Percentiles rank a stretch among this genome's conserved stretches.
phyloP scores from a whole-genome alignment of 2,329 filamentous ascomycete species.

The Aspergillus tubingensis region DNA sequence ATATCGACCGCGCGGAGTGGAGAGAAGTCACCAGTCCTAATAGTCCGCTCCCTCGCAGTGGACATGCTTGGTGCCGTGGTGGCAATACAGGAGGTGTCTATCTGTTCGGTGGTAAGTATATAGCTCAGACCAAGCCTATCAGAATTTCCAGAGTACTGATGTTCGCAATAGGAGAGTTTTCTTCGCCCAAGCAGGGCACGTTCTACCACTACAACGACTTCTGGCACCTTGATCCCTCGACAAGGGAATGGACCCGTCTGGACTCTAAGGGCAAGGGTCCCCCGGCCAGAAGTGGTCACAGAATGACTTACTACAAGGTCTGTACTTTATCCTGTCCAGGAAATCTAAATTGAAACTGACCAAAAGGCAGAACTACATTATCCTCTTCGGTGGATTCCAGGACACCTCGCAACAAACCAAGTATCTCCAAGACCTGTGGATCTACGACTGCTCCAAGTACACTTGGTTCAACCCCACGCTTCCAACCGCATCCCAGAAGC shows the following conservation, averaged over 20 bases:
- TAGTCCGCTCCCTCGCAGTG: constrained; percentile 82
- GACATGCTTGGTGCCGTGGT: constrained; percentile 91
- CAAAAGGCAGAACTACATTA: constrained; percentile 70
- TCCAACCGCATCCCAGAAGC: constrained; percentile 78
- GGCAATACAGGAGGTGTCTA: constrained; percentile 85
- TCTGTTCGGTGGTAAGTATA: constrained; percentile 70
- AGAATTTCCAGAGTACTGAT: constrained; percentile 7
- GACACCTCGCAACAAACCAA: constrained; percentile 94
- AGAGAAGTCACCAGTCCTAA: constrained; percentile 87
- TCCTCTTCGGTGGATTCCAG: constrained; percentile 95
- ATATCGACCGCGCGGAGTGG: constrained; percentile 88
- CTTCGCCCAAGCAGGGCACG: constrained; percentile 92
- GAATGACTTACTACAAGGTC: constrained; percentile 91
- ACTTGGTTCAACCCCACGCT: constrained; percentile 77
- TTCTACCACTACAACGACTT: constrained; percentile 99
- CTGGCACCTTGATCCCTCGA: constrained; percentile 83
- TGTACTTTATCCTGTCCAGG: neutral
- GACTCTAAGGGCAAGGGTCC: constrained; percentile 74
- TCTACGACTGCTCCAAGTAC: constrained; percentile 88
- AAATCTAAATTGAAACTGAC: neutral
- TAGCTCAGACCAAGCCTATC: neutral
- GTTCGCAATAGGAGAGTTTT: constrained; percentile 71
- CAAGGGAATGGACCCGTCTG: constrained; percentile 86
- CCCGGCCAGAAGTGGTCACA: constrained; percentile 83
- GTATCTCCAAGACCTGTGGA: constrained; percentile 90